Conservation (phyloP, 208 protist genomes). For the Phytomonas serpens region DNA sequence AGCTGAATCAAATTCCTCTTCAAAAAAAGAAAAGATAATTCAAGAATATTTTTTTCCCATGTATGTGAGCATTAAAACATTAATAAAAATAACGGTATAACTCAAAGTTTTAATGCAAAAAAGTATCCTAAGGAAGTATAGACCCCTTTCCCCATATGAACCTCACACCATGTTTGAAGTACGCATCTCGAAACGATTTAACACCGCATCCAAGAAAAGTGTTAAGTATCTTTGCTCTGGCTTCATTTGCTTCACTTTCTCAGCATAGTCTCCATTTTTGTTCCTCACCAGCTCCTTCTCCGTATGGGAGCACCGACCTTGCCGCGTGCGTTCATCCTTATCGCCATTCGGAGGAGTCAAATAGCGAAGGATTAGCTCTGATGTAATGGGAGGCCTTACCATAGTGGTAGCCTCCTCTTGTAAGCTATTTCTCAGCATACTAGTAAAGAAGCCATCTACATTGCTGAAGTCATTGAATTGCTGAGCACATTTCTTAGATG, state of each 20-base stretch:
- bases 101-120: neutral
- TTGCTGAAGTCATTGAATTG: constrained; percentile 14
- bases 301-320: neutral
- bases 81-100: neutral
- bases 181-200: constrained; percentile 9
- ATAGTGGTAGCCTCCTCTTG: neutral
- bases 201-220: constrained; percentile 8
- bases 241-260: neutral
- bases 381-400: neutral
- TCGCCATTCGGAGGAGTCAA: neutral
- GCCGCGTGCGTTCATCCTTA: neutral
- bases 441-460: constrained; percentile 59
- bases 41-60: neutral
- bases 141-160: neutral
- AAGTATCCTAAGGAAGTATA: neutral
- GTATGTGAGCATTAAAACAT: no score
- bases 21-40: constrained; percentile 3
- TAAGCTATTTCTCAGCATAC: constrained; percentile 24
- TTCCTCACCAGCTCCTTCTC: neutral
- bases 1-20: constrained; percentile 7
- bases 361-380: neutral
- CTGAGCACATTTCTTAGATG: neutral
- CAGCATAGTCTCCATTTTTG: constrained; percentile 1
- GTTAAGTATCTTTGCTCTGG: constrained; percentile 10
- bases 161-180: neutral